Conservation (phyloP, 2,329 filamentous ascomycete genomes). For the Scedosporium minutisporum region DNA sequence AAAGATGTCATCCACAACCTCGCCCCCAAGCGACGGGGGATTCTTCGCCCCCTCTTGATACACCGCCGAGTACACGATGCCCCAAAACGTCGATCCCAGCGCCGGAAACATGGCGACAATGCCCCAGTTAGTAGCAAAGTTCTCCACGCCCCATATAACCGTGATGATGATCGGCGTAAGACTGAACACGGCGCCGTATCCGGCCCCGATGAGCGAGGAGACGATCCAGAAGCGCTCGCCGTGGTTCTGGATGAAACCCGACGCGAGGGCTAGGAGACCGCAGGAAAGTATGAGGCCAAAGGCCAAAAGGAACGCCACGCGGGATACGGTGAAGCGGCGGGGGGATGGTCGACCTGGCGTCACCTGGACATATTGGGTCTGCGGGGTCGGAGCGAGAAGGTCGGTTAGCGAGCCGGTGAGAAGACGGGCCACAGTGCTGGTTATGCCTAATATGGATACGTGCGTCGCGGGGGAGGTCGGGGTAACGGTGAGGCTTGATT, state of each 20-base stretch:
- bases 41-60: constrained; percentile 59
- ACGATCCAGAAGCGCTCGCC: constrained; percentile 76
- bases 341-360: constrained; percentile 16
- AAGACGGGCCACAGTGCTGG: constrained; percentile 84
- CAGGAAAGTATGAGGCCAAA: constrained; percentile 65
- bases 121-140: constrained; percentile 97
- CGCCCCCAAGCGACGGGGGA: constrained; percentile 21
- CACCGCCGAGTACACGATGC: constrained; percentile 72
- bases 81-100: constrained; percentile 80
- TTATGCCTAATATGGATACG: constrained; percentile 83
- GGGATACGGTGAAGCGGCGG: constrained; percentile 54
- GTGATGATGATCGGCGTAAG: constrained; percentile 85
- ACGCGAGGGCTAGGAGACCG: constrained; percentile 69
- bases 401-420: constrained; percentile 83
- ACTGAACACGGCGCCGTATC: constrained; percentile 86
- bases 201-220: constrained; percentile 74
- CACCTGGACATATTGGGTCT: constrained; percentile 47
- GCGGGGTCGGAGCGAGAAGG: constrained; percentile 62
- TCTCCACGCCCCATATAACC: constrained; percentile 98
- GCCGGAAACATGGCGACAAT: constrained; percentile 90
- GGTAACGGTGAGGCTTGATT: constrained; percentile 12
- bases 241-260: constrained; percentile 64
- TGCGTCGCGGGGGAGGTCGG: constrained; percentile 69
- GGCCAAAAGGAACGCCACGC: constrained; percentile 67
- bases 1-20: constrained; percentile 41